A percentile compares a stretch with the other conserved stretches of the same genome.
phyloP scores from a whole-genome alignment of 768 basidiomycete species.

The Russula foetens region DNA sequence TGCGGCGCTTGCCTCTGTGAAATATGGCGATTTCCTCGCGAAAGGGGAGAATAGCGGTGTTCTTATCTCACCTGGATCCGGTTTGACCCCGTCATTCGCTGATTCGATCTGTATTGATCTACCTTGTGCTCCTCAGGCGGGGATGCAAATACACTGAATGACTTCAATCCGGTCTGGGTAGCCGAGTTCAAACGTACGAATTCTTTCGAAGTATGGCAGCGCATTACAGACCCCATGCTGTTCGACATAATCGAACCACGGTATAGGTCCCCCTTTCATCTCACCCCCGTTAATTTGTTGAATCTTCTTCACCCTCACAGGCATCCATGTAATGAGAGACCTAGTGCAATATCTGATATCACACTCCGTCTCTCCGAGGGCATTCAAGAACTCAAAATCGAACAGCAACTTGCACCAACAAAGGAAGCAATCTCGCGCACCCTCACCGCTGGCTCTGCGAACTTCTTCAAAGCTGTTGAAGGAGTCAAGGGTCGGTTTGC shows the following conservation, averaged over 20 bases:
- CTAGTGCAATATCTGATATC: conserved; percentile 84
- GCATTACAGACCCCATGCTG: conserved; percentile 80
- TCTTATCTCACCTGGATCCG: conserved; percentile 59
- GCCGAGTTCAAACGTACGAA: conserved; percentile 81
- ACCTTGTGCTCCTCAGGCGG: conserved; percentile 31
- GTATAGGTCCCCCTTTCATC: conserved; percentile 33
- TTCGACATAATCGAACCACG: conserved; percentile 95
- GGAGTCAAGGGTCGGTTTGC: conserved; percentile 75
- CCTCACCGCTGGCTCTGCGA: conserved; percentile 62
- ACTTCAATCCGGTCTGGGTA: conserved; percentile 87
- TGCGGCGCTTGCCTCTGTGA: conserved; percentile 79
- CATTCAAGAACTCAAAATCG: conserved; percentile 86
- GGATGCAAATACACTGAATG: conserved; percentile 52
- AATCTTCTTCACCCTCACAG: conserved; percentile 30
- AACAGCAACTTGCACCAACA: conserved; percentile 90
- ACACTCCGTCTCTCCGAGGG: conserved; percentile 89
- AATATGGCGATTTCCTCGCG: conserved; percentile 78
- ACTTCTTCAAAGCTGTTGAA: conserved; percentile 84
- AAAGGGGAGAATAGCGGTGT: conserved; percentile 59
- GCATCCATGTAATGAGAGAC: conserved; percentile 90
- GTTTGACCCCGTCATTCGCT: conserved; percentile 20
- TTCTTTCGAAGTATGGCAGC: conserved; percentile 87
- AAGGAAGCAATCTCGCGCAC: conserved; percentile 83
- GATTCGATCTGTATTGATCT: neutral
- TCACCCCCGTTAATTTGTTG: neutral